Percentiles rank a stretch among this genome's conserved stretches.
Evolutionary conservation across 768 basidiomycete species (phyloP).

Genomic region (Chalciporus piperatus): DNA sequence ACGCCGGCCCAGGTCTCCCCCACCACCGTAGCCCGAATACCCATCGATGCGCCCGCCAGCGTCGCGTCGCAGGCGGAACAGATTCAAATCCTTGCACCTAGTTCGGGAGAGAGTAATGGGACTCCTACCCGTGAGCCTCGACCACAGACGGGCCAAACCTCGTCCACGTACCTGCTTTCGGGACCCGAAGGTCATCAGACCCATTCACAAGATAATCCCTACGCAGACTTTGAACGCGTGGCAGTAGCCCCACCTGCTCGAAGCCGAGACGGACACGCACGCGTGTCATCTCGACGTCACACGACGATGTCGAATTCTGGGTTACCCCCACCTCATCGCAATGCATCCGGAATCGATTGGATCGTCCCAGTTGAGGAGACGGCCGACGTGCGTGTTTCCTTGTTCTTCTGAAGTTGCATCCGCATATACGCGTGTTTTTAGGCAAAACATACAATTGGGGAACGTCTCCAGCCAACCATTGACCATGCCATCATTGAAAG

Average conservation of each 20-base stretch:
- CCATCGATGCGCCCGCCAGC: background rate
- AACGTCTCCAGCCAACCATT: conserved; percentile 56
- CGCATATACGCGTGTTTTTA: background rate
- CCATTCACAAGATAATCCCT: conserved; percentile 3
- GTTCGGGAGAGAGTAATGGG: background rate
- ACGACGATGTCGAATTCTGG: background rate
- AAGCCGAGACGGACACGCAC: conserved; percentile 17
- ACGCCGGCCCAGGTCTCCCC: background rate
- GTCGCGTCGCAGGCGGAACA: conserved; percentile 3
- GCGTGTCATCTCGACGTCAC: conserved; percentile 9
- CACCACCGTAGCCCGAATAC: background rate
- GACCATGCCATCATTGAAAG: conserved; percentile 44
- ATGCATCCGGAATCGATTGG: conserved; percentile 18
- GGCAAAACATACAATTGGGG: conserved; percentile 40
- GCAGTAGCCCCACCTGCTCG: conserved; percentile 7
- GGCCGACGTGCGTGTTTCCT: conserved; percentile 12
- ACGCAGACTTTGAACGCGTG: conserved; percentile 5
- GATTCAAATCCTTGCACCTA: background rate
- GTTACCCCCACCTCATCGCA: background rate
- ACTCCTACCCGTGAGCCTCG: background rate
- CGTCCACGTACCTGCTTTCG: conserved; percentile 7
- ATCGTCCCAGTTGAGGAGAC: conserved; percentile 28
- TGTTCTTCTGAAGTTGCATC: background rate
- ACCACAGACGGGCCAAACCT: background rate
- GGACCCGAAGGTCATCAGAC: conserved; percentile 6